Percentiles rank a stretch among this genome's conserved stretches.
Conservation (phyloP, 805 yeast species). For the Barnettozyma sp. region DNA sequence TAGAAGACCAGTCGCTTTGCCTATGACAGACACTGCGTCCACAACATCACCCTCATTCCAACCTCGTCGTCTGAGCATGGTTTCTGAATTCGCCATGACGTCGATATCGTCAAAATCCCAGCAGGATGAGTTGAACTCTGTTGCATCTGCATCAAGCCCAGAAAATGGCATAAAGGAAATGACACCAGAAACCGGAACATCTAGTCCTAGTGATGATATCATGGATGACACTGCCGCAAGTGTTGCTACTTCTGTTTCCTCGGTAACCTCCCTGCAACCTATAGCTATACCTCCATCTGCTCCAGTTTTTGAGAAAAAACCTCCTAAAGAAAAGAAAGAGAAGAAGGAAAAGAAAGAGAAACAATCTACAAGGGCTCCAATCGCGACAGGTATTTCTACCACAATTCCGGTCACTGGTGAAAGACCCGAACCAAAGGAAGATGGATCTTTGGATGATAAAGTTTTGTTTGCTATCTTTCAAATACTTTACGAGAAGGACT, state of each 20-base stretch:
- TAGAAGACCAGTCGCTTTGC: conserved; percentile 55
- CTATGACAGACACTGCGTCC: conserved; percentile 30
- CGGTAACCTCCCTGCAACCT: conserved; percentile 13
- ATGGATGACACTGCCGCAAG: conserved; percentile 24
- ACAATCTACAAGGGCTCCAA: conserved; percentile 22
- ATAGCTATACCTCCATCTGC: neutral
- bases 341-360: conserved; percentile 21
- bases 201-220: conserved; percentile 20
- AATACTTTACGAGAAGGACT: conserved; percentile 62
- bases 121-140: conserved; percentile 5
- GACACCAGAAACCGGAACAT: conserved; percentile 21
- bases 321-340: conserved; percentile 19
- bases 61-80: conserved; percentile 26
- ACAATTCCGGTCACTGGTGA: conserved; percentile 77
- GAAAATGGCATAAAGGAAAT: conserved; percentile 18
- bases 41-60: conserved; percentile 25
- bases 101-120: neutral
- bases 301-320: neutral
- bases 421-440: conserved; percentile 63
- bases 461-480: conserved; percentile 70
- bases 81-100: conserved; percentile 12
- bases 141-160: conserved; percentile 2
- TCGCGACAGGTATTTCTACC: conserved; percentile 67
- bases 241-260: conserved; percentile 16
- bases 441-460: conserved; percentile 61